Evolutionary conservation across 2,329 filamentous ascomycete genomes (phyloP).

Genomic region (Nemania diffusa): DNA sequence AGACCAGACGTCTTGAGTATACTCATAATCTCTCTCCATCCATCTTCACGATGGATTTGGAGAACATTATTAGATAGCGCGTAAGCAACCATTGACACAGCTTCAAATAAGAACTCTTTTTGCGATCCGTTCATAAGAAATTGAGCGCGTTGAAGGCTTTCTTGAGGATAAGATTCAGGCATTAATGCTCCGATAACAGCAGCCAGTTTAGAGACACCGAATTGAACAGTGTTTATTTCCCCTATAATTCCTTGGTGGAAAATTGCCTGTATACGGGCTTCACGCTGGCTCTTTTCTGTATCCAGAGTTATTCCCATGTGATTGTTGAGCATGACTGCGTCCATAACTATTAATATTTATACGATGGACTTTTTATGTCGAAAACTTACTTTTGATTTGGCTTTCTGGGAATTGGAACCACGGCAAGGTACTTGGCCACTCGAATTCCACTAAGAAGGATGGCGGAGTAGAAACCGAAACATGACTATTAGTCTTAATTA

Average conservation of each 20-base stretch:
- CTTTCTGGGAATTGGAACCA: constrained; percentile 9
- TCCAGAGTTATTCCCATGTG: neutral
- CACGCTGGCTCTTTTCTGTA: neutral
- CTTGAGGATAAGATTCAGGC: constrained; percentile 10
- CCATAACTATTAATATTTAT: neutral
- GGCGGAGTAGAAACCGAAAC: constrained; percentile 9
- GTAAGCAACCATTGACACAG: neutral
- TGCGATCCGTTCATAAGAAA: neutral
- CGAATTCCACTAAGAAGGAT: neutral
- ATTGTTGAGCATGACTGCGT: neutral
- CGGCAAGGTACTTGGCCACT: constrained; percentile 18
- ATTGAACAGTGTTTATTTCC: neutral
- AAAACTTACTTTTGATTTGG: neutral
- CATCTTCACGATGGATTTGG: neutral
- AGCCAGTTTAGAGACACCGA: neutral
- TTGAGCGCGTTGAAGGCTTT: constrained; percentile 8
- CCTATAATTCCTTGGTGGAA: neutral
- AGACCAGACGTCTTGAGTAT: neutral
- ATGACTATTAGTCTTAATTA: neutral
- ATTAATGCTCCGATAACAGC: neutral
- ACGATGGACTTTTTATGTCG: too few species aligned
- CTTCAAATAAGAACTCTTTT: neutral
- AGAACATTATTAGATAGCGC: neutral
- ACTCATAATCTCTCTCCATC: neutral
- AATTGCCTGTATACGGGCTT: neutral